Evolutionary conservation across 2,329 filamentous ascomycete genomes (phyloP).

Genomic region (Karstenula rhodostoma): DNA sequence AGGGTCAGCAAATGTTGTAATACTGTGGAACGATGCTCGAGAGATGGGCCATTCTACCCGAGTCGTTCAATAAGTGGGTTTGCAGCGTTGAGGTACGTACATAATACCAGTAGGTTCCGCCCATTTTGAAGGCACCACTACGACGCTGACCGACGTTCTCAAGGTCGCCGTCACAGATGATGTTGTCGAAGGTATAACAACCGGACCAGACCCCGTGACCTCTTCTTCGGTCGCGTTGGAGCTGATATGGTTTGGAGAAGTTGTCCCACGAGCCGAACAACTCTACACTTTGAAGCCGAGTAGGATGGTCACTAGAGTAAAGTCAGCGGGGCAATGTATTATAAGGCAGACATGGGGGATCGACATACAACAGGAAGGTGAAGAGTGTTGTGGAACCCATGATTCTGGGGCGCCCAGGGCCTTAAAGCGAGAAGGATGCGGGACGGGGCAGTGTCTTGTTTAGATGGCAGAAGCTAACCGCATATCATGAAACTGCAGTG

Average conservation of each 20-base stretch:
- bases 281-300: slow-evolving; percentile 71
- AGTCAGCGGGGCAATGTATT: slow-evolving; percentile 30
- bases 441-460: slow-evolving; percentile 36
- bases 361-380: slow-evolving; percentile 63
- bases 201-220: slow-evolving; percentile 83
- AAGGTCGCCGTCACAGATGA: slow-evolving; percentile 78
- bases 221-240: slow-evolving; percentile 80
- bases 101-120: slow-evolving; percentile 94
- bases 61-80: neutral
- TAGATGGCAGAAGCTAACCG: slow-evolving; percentile 29
- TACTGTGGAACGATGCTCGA: neutral
- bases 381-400: slow-evolving; percentile 67
- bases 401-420: slow-evolving; percentile 36
- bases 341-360: slow-evolving; percentile 26
- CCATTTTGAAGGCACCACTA: slow-evolving; percentile 87
- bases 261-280: slow-evolving; percentile 96
- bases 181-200: slow-evolving; percentile 85
- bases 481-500: slow-evolving; percentile 23
- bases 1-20: slow-evolving; percentile 21
- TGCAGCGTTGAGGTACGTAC: slow-evolving; percentile 61
- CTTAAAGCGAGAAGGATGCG: slow-evolving; percentile 37
- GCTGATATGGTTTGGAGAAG: slow-evolving; percentile 78
- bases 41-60: too few species aligned
- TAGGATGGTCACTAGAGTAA: slow-evolving; percentile 43
- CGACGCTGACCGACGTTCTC: slow-evolving; percentile 63